These are phyloP conservation scores for Cymodocea nodosa DNA, from an alignment of 116 monocot genomes.

Conservation along the genomic window DNA sequence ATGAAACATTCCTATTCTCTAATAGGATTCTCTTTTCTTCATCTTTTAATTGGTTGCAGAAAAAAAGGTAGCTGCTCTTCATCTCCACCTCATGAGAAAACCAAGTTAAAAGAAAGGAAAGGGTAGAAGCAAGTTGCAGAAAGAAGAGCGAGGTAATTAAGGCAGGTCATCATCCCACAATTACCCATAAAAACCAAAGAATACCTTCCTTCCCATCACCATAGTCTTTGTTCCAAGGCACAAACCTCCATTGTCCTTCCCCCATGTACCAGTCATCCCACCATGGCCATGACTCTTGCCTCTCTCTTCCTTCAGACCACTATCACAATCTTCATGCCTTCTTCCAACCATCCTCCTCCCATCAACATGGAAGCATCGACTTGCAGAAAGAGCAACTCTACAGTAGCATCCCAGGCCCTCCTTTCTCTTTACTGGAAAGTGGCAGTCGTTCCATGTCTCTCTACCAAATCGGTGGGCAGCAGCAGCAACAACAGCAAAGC, in stretches of 20 bases:
- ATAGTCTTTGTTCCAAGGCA: background rate
- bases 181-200: background rate
- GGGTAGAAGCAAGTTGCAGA: no score
- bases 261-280: slow-evolving; percentile 1
- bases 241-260: background rate
- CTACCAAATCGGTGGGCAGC: background rate
- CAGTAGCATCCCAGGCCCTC: background rate
- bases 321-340: background rate
- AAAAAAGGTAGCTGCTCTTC: no score
- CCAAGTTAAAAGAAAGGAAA: no score
- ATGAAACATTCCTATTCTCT: no score
- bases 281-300: background rate
- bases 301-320: background rate
- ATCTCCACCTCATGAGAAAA: no score
- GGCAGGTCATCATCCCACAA: background rate
- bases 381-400: background rate
- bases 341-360: background rate
- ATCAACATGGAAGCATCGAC: no score
- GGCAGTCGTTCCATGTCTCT: background rate
- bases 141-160: background rate
- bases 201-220: background rate
- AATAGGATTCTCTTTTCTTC: no score
- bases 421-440: background rate
- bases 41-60: no score
- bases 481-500: background rate